Base-by-base conservation (phyloP, 2,329 filamentous ascomycete species). In the Fusarium tjaetaba region DNA sequence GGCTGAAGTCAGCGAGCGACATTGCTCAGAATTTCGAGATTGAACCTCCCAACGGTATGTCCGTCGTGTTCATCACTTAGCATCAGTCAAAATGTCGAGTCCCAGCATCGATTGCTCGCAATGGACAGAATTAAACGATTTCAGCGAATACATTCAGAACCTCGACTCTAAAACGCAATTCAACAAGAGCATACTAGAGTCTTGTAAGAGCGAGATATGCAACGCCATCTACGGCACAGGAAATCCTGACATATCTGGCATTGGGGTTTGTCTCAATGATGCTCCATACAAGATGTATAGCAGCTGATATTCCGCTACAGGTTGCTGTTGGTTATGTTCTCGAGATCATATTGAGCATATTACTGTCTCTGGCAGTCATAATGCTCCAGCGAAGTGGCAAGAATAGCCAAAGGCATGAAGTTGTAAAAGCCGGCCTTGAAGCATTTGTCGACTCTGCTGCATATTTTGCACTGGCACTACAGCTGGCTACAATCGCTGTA, bases 191-290 rank as follows among this genome's bases (percentile, higher is more conserved):
- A 48, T 32, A 10, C 32, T 77, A 36, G 18, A 36, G 22, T 3
- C 22, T 5, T 74, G 71, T 11, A 64, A 43, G 48, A n/a, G 14
- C n/a, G 51, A 73, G 38, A 77, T 71, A 26, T 76, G 71, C n/a
- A 69, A 32, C 11, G 61, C 65, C 18, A 42, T 76, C 10, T 77
- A 77, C 22, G 71, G 76, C 8, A 64, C 46, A 7, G 68, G 68
- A 4, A 78, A 76, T 24, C 70, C 74, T 22, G 74, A 76, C 24
- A 77, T 77, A 41, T 76, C 74, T 6, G 74, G 72, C 14, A 76
- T 77, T 49, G 76, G 68, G 13, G 76, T 77, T 24, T 7, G 65
- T 61, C n/a, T n/a, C 26, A 5, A 32, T 38, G 11, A n/a, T 22
- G 20, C 24, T 32, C n/a, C 20, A 11, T 11, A 22, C 18, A 18